Percentiles rank a stretch among this genome's conserved stretches.
These are phyloP conservation scores for Saturnispora besseyi DNA, from an alignment of 805 yeast genomes.

Conservation along the genomic window DNA sequence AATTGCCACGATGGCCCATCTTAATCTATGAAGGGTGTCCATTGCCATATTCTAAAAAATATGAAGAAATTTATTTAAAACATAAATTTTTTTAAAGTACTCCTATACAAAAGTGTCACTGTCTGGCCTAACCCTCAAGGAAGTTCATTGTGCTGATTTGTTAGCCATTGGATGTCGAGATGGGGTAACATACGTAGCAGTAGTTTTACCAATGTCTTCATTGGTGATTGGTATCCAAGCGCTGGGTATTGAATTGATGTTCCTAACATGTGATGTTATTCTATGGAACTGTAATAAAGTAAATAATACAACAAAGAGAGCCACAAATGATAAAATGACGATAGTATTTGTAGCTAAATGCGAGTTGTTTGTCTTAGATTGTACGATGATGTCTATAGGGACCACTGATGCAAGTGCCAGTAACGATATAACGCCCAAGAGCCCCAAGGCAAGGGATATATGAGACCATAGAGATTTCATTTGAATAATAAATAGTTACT, in stretches of 20 bases:
- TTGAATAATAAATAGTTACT: neutral
- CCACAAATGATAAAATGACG: slow-evolving; percentile 67
- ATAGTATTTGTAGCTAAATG: slow-evolving; percentile 67
- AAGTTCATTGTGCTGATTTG: slow-evolving; percentile 46
- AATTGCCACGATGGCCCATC: slow-evolving; percentile 63
- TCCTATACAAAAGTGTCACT: slow-evolving; percentile 38
- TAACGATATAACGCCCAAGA: slow-evolving; percentile 25
- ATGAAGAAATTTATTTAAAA: slow-evolving; percentile 14
- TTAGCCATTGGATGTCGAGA: slow-evolving; percentile 56
- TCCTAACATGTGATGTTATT: slow-evolving; percentile 44
- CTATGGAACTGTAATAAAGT: slow-evolving; percentile 49
- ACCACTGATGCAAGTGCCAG: slow-evolving; percentile 60
- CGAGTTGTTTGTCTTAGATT: slow-evolving; percentile 42
- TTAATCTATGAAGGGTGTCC: slow-evolving; percentile 51
- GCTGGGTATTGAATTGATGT: slow-evolving; percentile 70
- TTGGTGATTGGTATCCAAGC: slow-evolving; percentile 59
- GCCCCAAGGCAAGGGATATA: neutral
- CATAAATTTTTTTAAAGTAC: slow-evolving; percentile 27
- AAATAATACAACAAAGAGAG: slow-evolving; percentile 44
- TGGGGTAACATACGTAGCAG: slow-evolving; percentile 21
- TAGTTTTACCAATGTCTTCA: slow-evolving; percentile 42
- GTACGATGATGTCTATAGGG: slow-evolving; percentile 70
- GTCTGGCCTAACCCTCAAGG: slow-evolving; percentile 39
- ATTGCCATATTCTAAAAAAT: slow-evolving; percentile 44
- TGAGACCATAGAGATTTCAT: neutral